These are phyloP conservation scores for Ramaria sp. DNA, from an alignment of 768 basidiomycete species.

Conservation along the genomic window DNA sequence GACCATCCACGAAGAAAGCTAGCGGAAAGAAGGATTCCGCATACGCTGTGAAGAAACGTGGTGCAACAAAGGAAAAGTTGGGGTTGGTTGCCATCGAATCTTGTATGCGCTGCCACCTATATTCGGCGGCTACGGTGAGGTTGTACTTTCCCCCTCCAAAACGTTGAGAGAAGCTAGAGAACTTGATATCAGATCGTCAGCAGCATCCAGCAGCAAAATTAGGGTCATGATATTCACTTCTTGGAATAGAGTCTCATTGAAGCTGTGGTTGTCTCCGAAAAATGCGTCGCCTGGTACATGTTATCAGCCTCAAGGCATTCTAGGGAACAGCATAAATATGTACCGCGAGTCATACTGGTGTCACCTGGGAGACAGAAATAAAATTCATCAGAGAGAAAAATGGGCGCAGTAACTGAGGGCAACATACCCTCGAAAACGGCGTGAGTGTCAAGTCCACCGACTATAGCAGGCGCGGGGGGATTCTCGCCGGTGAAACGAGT, in stretches of 20 bases:
- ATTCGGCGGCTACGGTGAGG: constrained; percentile 7
- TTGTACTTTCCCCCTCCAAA: too few relatives aligned
- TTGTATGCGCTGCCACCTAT: constrained; percentile 1
- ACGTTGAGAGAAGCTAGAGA: neutral
- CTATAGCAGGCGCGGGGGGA: neutral
- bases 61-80: too few relatives aligned
- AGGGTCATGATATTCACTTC: neutral
- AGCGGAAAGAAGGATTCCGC: constrained; percentile 5
- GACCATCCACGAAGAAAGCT: constrained; percentile 5
- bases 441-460: constrained; percentile 1
- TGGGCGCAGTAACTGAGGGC: neutral
- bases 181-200: neutral
- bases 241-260: too few relatives aligned
- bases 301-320: neutral
- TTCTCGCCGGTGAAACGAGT: neutral
- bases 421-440: constrained; percentile 5
- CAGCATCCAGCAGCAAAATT: neutral
- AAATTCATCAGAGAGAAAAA: too few relatives aligned
- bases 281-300: neutral
- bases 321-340: neutral
- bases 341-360: constrained; percentile 5
- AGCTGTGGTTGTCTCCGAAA: too few relatives aligned
- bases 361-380: neutral
- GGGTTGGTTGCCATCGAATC: too few relatives aligned
- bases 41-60: too few relatives aligned